Percentiles rank a stretch among this genome's conserved stretches.
These are phyloP conservation scores for Puccinia hordei DNA, from an alignment of 1,284 basidiomycete genomes.

Conservation along the genomic window DNA sequence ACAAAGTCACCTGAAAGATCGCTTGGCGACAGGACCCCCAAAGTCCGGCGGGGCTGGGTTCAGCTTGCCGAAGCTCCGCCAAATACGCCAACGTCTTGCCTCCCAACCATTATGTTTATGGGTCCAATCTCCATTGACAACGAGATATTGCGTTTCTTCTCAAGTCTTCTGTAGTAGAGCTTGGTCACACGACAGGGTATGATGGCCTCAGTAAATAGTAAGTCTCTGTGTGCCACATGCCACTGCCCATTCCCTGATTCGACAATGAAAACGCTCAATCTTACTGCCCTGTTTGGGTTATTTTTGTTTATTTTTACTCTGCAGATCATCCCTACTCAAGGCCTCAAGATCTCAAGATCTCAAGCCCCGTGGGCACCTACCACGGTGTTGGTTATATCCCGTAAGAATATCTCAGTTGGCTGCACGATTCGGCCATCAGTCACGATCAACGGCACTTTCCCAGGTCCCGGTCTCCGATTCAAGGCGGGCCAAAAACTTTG, in stretches of 20 bases:
- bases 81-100: too few relatives aligned
- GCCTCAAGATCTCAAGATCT: background rate
- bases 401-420: conserved; percentile 9
- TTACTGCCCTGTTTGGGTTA: background rate
- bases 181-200: too few relatives aligned
- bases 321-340: background rate
- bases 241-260: background rate
- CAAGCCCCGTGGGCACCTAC: conserved; percentile 30
- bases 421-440: conserved; percentile 35
- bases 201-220: too few relatives aligned
- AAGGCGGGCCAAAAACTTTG: conserved; percentile 36
- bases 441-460: conserved; percentile 38
- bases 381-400: conserved; percentile 23
- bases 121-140: too few relatives aligned
- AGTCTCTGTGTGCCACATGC: too few relatives aligned
- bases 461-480: conserved; percentile 44
- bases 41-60: too few relatives aligned
- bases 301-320: background rate
- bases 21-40: too few relatives aligned
- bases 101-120: too few relatives aligned
- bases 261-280: conserved; percentile 4
- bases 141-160: too few relatives aligned
- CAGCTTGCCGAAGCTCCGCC: too few relatives aligned
- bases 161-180: too few relatives aligned
- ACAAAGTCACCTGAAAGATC: too few relatives aligned